Percentiles rank a stretch among this genome's conserved stretches.
These are phyloP conservation scores for Sequoiadendron giganteum DNA, from an alignment of 75 land plant genomes.

Conservation along the genomic window DNA sequence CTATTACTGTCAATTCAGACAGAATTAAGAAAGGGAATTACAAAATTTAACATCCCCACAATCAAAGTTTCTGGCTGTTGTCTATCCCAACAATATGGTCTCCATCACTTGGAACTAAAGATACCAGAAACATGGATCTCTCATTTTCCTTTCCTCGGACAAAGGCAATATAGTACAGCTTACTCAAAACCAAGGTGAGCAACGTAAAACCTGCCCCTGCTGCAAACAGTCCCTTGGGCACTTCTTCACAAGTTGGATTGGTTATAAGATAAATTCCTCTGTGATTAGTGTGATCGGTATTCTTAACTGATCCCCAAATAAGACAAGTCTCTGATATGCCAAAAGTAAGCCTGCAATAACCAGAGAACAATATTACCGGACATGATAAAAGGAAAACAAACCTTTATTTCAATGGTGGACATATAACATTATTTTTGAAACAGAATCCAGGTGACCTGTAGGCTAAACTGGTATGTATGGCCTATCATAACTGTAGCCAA, in stretches of 20 bases:
- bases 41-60: background rate
- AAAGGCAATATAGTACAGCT: slow-evolving; percentile 74
- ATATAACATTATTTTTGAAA: background rate
- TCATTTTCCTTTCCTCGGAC: slow-evolving; percentile 46
- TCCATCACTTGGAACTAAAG: slow-evolving; percentile 15
- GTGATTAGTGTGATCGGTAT: slow-evolving; percentile 73
- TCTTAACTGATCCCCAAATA: slow-evolving; percentile 73
- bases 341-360: slow-evolving; percentile 66
- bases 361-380: background rate
- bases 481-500: background rate
- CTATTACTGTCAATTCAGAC: background rate
- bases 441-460: background rate
- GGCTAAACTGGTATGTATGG: background rate
- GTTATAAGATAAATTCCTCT: slow-evolving; percentile 34
- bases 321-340: slow-evolving; percentile 62
- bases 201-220: slow-evolving; percentile 86
- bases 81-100: slow-evolving; percentile 55
- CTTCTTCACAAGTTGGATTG: slow-evolving; percentile 59
- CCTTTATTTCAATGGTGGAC: background rate
- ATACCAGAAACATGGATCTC: slow-evolving; percentile 15
- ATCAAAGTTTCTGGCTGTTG: slow-evolving; percentile 13
- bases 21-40: background rate
- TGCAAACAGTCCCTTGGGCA: slow-evolving; percentile 82
- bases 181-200: slow-evolving; percentile 71
- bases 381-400: background rate